Conservation (phyloP, 148 eudicot species). For the Pouteria glomerata region DNA sequence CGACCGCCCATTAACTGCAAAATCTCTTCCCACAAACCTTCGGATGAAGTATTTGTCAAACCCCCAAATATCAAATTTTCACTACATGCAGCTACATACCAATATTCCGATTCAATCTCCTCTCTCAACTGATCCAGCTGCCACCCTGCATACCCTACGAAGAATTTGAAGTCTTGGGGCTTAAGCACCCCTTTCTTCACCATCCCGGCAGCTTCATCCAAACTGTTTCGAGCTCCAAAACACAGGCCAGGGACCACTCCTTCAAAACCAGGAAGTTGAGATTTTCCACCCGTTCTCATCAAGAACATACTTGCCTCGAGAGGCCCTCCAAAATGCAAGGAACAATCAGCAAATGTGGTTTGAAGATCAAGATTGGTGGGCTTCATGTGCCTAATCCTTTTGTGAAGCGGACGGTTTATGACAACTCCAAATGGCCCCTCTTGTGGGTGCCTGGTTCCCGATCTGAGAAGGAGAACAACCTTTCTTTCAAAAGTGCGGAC, state of each 20-base stretch:
- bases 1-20: conserved; percentile 95
- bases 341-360: conserved; percentile 75
- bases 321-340: conserved; percentile 91
- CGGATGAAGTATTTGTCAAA: conserved; percentile 38
- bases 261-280: conserved; percentile 51
- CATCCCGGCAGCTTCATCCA: conserved; percentile 72
- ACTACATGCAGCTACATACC: conserved; percentile 96
- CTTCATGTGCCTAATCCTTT: conserved; percentile 80
- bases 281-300: conserved; percentile 40
- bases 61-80: conserved; percentile 46
- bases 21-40: conserved; percentile 83
- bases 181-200: conserved; percentile 71
- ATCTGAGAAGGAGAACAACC: conserved; percentile 77
- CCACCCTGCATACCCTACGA: conserved; percentile 97
- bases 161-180: conserved; percentile 88
- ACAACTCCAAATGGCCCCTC: conserved; percentile 92
- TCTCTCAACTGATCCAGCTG: conserved; percentile 75
- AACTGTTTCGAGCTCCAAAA: conserved; percentile 74
- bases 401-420: conserved; percentile 74
- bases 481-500: conserved; percentile 79
- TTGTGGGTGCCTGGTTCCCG: conserved; percentile 75
- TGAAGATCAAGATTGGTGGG: conserved; percentile 58
- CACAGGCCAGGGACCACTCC: conserved; percentile 77
- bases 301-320: conserved; percentile 83
- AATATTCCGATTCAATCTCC: conserved; percentile 71